Base-by-base conservation (phyloP, 2,329 filamentous ascomycete genomes). In the Colletotrichum chlorophyti region DNA sequence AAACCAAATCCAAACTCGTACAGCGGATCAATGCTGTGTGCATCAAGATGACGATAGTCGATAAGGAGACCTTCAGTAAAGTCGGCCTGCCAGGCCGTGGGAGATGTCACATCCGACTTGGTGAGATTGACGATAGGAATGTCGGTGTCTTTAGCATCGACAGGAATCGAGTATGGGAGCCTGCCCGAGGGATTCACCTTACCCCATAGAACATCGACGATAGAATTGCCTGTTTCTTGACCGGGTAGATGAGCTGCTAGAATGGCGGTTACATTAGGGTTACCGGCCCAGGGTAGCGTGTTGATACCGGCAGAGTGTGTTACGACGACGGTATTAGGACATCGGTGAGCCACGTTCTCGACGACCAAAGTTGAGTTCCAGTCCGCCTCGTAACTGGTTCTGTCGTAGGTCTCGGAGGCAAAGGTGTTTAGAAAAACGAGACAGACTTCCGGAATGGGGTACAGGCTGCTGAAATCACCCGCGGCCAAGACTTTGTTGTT, bases 211-310 rank as follows among this genome's bases (percentile, higher is more conserved):
- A 93, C 79, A 67, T 93, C 90, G 3, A 87, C 86, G 37, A 93
- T 83, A 3, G 88, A 83, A 67, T 91, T 91, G 5, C 90, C 90
- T 62, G 84, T 89, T 72, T 93, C 88, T 66, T 92, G 86, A 15
- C 89, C 89, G 0, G 89, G 89, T 32, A 93, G 77, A 66, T 89
- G 89, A 34, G 89, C 89, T 82, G 88, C 92, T n/a, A 93, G 76
- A 55, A 93, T 88, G 19, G 87, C 90, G 35, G 87, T 90, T 61
- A 94, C 83, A 67, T 91, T 91, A 3, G 84, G 83, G 66, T 84
- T 78, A 24, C 83, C 72, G 35, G 81, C 79, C 71, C 79, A 90
- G 78, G 27, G 84, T 73, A 57, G 74, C 11, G 84, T 73, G 52
- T 88, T 76, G 4, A 85, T 81, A 0, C 86, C 86, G 9, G 84